Conservation (phyloP, 208 protist genomes). For the Histomonas meleagridis region DNA sequence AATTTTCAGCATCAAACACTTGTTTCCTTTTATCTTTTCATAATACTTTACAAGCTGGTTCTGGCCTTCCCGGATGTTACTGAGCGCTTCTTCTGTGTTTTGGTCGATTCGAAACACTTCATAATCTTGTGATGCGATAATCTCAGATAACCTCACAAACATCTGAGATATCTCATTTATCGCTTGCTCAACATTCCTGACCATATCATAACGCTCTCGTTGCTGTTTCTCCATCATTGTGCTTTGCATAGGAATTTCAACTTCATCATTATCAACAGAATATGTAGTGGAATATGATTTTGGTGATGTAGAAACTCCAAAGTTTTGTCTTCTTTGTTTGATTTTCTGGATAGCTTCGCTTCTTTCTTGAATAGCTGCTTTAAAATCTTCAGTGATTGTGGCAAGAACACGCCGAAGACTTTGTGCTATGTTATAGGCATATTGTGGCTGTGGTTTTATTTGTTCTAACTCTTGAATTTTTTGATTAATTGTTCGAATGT, state of each 20-base stretch:
- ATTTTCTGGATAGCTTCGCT: not conserved
- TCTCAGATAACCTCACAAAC: not conserved
- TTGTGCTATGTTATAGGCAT: not conserved
- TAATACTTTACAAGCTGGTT: not conserved
- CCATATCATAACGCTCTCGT: not conserved
- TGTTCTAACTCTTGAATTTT: not conserved
- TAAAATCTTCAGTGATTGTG: not conserved
- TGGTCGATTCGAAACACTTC: not conserved
- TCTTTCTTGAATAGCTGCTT: not conserved
- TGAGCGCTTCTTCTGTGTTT: not conserved
- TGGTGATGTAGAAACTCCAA: not conserved
- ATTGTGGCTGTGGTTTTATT: not conserved
- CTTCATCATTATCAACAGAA: not conserved
- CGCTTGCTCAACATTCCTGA: not conserved
- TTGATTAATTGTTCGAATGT: too few species aligned
- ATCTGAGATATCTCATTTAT: not conserved
- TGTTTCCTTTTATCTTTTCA: not conserved
- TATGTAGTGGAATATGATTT: not conserved
- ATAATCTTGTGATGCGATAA: not conserved
- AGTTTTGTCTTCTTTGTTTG: not conserved
- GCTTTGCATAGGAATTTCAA: not conserved
- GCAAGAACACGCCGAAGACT: not conserved
- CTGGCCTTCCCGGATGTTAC: not conserved
- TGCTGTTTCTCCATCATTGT: not conserved
- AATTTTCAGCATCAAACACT: not conserved